Percentiles rank a stretch among this genome's conserved stretches.
Conservation (phyloP, 2,329 filamentous ascomycete species). For the Aspergillus quadrilineatus region DNA sequence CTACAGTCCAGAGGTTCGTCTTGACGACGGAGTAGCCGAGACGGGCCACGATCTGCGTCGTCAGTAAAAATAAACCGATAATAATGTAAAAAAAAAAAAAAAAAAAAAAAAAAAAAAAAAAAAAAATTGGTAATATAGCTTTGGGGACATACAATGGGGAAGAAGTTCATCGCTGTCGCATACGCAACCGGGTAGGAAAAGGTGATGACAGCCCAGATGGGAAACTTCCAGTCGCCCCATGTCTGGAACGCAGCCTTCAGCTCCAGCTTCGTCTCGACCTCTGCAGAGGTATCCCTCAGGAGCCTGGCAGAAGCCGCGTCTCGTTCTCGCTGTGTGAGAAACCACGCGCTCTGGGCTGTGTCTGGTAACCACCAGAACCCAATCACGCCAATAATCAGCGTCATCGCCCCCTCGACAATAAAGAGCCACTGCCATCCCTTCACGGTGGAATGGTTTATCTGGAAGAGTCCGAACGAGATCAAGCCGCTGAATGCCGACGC, state of each 20-base stretch:
- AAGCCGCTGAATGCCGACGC: constrained; percentile 44
- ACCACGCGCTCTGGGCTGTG: constrained; percentile 37
- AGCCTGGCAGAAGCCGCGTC: constrained; percentile 45
- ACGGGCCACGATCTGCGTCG: constrained; percentile 40
- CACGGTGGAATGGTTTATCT: constrained; percentile 48
- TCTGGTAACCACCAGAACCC: constrained; percentile 39
- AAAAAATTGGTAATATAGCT: too few relatives aligned
- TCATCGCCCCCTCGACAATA: constrained; percentile 44
- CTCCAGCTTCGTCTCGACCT: constrained; percentile 40
- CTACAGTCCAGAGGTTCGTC: constrained; percentile 52
- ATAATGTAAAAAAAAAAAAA: too few relatives aligned
- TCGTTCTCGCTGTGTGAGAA: constrained; percentile 36
- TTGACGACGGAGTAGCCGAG: constrained; percentile 47
- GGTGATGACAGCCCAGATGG: constrained; percentile 47
- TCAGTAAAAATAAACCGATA: neutral
- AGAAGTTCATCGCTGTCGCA: constrained; percentile 48
- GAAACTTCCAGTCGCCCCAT: constrained; percentile 46
- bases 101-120: too few relatives aligned
- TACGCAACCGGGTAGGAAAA: constrained; percentile 53
- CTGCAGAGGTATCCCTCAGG: constrained; percentile 47
- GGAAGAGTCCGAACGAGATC: constrained; percentile 47
- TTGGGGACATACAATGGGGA: constrained; percentile 38
- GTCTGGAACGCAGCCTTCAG: constrained; percentile 43
- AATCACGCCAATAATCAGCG: constrained; percentile 27
- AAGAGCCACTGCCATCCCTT: constrained; percentile 50